Base-by-base conservation (phyloP, 371 early-diverging fungal species). In the Apophysomyces trapeziformis region DNA sequence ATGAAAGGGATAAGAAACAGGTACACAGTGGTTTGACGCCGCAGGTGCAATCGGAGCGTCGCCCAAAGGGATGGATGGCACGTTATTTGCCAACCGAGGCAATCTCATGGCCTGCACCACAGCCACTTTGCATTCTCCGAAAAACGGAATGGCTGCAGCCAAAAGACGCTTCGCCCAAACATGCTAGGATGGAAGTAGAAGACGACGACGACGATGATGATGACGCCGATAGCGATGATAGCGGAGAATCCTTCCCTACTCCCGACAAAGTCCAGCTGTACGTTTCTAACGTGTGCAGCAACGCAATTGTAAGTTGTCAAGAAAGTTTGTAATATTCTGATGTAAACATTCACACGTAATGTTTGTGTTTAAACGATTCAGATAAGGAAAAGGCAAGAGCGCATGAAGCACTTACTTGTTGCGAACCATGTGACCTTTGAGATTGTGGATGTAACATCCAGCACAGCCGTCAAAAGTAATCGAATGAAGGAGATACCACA, bases 381-480 rank as follows among this genome's bases (percentile, higher is more conserved):
- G 81, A 73, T 76, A 57, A 83, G 80, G 64, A 71, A 72, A 39
- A 76, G 75, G 18, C 80, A 83, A 68, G 83, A 83, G 38, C 73
- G 78, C 5, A 70, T 80, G 7, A 71, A 75, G 46, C 75, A 78
- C 43, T 46, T 83, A n/a, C 67, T 83, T 3, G 18, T 63, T 21
- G 47, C 67, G 3, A 68, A 78, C 44, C 56, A 71, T 32, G 62
- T 83, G 45, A 66, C 69, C 26, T 80, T 73, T 60, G 75, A 73
- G 14, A 41, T 83, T 12, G 65, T 83, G 5, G 83, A 83, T 67
- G 80, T 83, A 1, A 78, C 83, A 4, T 63, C 74, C 12, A 78
- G 78, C 57, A 76, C 73, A 58, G 70, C 72, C 8, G 75, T 79
- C 14, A 60, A 75, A 57, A 75, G 74, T 38, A 46, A 65, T 54